These are phyloP conservation scores for Plasmodium cynomolgi DNA, from an alignment of 169 alveolate genomes.

Conservation along the genomic window DNA sequence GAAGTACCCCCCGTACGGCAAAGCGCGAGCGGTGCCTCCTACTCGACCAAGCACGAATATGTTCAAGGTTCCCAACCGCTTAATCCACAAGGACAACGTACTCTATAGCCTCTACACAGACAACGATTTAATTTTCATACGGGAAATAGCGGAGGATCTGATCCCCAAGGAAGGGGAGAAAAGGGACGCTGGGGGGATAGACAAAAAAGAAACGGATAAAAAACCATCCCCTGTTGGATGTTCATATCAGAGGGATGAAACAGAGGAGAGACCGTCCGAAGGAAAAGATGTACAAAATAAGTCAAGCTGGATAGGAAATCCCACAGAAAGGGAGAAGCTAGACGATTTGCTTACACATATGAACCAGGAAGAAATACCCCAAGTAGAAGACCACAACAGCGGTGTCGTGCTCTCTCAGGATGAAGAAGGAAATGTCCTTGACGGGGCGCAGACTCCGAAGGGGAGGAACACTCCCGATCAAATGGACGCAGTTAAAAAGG, in stretches of 20 bases:
- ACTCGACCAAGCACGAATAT: not conserved
- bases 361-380: not conserved
- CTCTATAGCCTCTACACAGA: conserved; percentile 26
- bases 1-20: not conserved
- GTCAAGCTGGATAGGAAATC: not conserved
- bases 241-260: not conserved
- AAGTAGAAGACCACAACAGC: not conserved
- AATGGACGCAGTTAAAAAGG: too few species aligned
- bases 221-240: not conserved
- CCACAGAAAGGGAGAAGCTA: not conserved
- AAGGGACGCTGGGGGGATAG: not conserved
- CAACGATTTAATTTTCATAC: conserved; percentile 27
- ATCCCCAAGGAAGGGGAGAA: not conserved
- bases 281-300: not conserved
- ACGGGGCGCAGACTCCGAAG: not conserved
- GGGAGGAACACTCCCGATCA: not conserved
- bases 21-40: not conserved
- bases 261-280: not conserved
- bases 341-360: not conserved
- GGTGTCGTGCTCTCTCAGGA: not conserved
- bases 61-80: not conserved
- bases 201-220: not conserved
- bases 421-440: not conserved
- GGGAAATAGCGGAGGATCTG: not conserved
- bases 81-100: not conserved